These are phyloP conservation scores for Jatropha curcas DNA, from an alignment of 345 rosid genomes.

Conservation along the genomic window DNA sequence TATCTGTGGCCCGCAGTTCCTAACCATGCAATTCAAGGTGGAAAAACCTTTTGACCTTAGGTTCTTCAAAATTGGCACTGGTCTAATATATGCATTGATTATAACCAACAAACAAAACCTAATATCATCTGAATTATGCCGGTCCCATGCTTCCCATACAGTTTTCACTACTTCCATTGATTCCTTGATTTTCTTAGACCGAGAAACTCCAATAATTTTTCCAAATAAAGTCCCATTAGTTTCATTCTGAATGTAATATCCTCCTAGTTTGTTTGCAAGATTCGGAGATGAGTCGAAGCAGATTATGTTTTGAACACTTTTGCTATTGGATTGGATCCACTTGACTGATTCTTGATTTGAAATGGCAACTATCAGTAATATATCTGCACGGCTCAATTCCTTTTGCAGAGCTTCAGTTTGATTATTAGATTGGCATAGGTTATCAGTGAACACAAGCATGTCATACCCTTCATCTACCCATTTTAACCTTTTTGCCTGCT, in stretches of 20 bases:
- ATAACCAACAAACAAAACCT: conserved; percentile 79
- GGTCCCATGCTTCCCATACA: conserved; percentile 78
- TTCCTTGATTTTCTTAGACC: conserved; percentile 38
- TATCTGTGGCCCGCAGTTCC: conserved; percentile 83
- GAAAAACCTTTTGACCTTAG: conserved; percentile 88
- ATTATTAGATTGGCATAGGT: conserved; percentile 25
- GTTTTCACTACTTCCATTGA: conserved; percentile 54
- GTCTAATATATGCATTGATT: conserved; percentile 82
- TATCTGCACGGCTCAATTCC: conserved; percentile 54
- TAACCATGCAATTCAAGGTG: conserved; percentile 78
- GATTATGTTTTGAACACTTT: conserved; percentile 50
- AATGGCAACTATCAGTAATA: conserved; percentile 66
- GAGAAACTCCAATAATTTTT: conserved; percentile 32
- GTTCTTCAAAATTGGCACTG: conserved; percentile 73
- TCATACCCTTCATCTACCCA: conserved; percentile 85
- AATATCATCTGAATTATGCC: conserved; percentile 83
- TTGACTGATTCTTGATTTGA: conserved; percentile 48
- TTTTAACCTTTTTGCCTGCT: conserved; percentile 72
- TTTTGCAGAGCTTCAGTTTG: conserved; percentile 30
- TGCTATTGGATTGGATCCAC: conserved; percentile 55
- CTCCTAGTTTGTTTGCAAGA: conserved; percentile 63
- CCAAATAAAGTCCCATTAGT: conserved; percentile 31
- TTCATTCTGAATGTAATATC: conserved; percentile 41
- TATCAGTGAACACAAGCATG: conserved; percentile 61
- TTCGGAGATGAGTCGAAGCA: conserved; percentile 58